Conservation (phyloP, 345 rosid genomes). For the Erysimum cheiranthoides region DNA sequence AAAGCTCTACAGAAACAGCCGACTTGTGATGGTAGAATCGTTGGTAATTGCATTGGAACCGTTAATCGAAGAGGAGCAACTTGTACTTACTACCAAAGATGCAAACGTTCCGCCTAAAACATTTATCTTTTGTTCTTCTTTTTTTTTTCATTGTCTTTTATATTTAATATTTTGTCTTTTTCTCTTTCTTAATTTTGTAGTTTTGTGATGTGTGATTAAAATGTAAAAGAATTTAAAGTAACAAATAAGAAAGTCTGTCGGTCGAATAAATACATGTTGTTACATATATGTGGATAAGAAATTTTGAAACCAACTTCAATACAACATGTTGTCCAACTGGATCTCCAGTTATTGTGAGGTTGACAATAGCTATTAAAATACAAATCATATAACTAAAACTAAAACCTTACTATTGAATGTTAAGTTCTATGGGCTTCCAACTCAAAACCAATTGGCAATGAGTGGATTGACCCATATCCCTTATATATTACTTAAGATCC, state of each 20-base stretch:
- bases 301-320: background rate
- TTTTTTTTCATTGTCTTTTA: background rate
- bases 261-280: background rate
- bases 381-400: too few species aligned
- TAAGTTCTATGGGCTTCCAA: too few species aligned
- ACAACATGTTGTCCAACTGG: background rate
- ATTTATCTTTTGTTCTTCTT: background rate
- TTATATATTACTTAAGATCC: too few species aligned
- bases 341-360: background rate
- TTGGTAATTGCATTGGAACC: constrained; percentile 12
- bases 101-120: constrained; percentile 15
- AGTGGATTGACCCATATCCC: too few species aligned
- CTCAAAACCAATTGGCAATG: too few species aligned
- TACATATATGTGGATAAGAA: background rate
- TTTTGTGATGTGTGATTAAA: background rate
- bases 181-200: background rate
- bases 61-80: background rate
- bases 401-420: too few species aligned
- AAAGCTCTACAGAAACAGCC: background rate
- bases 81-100: constrained; percentile 20
- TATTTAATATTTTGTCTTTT: background rate
- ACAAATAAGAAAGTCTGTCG: background rate
- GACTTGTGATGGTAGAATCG: background rate
- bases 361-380: background rate
- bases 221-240: background rate